Conservation (phyloP, 1,139 yeast species). For the Meyerozyma smithsonii region DNA sequence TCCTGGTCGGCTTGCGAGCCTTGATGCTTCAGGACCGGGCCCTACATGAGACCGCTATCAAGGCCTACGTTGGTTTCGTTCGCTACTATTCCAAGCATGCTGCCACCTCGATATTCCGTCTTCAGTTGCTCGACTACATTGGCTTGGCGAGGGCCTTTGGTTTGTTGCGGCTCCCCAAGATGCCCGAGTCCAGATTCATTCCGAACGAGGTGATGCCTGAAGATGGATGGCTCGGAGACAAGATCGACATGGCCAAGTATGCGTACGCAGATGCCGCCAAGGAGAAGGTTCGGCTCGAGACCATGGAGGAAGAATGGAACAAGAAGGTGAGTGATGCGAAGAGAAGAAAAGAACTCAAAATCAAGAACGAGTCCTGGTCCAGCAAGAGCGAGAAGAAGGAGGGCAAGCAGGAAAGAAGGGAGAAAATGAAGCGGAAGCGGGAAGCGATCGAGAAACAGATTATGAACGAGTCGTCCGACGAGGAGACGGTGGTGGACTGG, state of each 20-base stretch:
- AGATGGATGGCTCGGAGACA: conserved; percentile 68
- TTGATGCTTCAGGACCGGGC: conserved; percentile 73
- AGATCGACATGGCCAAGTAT: conserved; percentile 61
- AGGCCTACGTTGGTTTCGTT: conserved; percentile 79
- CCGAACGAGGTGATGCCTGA: conserved; percentile 45
- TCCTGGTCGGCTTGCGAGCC: conserved; percentile 33
- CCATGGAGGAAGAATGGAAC: conserved; percentile 43
- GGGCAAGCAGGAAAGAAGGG: conserved; percentile 56
- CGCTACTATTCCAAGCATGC: conserved; percentile 83
- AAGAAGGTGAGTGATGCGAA: conserved; percentile 45
- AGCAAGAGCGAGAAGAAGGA: conserved; percentile 62
- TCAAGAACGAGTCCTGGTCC: conserved; percentile 80
- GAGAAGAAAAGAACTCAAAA: conserved; percentile 41
- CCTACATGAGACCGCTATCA: conserved; percentile 73
- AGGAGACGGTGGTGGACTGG: conserved; percentile 74
- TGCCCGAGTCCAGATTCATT: conserved; percentile 80
- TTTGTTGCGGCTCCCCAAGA: conserved; percentile 75
- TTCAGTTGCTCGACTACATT: conserved; percentile 64
- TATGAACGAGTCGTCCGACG: conserved; percentile 42
- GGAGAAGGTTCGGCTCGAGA: conserved; percentile 60
- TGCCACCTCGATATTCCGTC: conserved; percentile 85
- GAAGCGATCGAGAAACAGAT: conserved; percentile 58
- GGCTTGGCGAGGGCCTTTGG: conserved; percentile 78
- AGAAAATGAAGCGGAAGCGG: conserved; percentile 57
- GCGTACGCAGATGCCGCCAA: conserved; percentile 59